These are phyloP conservation scores for Sindora glabra DNA, from an alignment of 306 rosid species.

Conservation along the genomic window DNA sequence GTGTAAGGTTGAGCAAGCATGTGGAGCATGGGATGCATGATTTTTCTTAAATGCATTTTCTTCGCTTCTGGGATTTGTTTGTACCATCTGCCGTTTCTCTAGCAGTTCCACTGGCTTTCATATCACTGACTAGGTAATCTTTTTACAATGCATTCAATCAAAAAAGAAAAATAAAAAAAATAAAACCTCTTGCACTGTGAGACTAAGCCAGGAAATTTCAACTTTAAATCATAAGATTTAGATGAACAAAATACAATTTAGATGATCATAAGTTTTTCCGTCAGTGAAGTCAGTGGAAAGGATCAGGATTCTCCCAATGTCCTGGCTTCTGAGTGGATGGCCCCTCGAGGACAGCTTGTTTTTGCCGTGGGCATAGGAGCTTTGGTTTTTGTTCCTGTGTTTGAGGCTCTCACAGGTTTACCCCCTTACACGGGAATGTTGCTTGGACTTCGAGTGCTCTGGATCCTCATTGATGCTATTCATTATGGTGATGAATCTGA, in stretches of 20 bases:
- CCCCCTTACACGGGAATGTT: conserved; percentile 94
- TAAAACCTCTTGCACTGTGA: too few relatives aligned
- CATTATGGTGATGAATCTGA: conserved; percentile 95
- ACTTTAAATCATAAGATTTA: conserved; percentile 7
- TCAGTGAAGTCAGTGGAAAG: conserved; percentile 78
- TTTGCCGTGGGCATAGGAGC: conserved; percentile 85
- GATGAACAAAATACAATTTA: conserved; percentile 1
- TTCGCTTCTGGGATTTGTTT: conserved; percentile 47
- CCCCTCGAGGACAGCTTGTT: conserved; percentile 92
- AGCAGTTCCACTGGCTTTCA: conserved; percentile 74
- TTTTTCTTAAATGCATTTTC: conserved; percentile 9
- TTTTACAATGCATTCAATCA: too few relatives aligned
- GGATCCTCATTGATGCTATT: conserved; percentile 97
- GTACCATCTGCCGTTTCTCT: conserved; percentile 75
- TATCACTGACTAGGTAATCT: conserved; percentile 77
- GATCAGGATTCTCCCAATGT: conserved; percentile 45
- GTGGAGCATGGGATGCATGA: neutral
- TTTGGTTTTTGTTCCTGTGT: conserved; percentile 79
- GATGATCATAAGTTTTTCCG: conserved; percentile 10
- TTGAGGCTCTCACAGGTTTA: conserved; percentile 84
- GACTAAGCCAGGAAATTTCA: conserved; percentile 7
- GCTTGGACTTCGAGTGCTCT: conserved; percentile 90
- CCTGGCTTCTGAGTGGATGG: conserved; percentile 84
- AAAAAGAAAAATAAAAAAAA: too few relatives aligned
- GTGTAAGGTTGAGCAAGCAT: neutral